These are phyloP conservation scores for Torrubiella hemipterigena DNA, from an alignment of 2,329 filamentous ascomycete genomes.

Conservation along the genomic window DNA sequence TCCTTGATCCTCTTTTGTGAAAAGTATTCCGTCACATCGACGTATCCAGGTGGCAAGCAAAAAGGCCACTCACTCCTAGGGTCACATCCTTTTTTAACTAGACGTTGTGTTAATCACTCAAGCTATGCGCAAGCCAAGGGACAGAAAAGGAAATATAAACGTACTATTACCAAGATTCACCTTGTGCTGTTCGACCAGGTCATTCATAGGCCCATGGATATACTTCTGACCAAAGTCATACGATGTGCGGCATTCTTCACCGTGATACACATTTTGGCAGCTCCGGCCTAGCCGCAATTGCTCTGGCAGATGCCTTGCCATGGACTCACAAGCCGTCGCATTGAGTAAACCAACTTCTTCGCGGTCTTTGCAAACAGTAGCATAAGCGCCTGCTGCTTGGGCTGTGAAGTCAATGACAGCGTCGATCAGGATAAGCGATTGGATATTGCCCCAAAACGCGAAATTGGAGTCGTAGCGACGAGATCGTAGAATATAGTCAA, in stretches of 20 bases:
- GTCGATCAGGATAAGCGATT: background rate
- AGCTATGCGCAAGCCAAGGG: too few relatives aligned
- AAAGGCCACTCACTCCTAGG: background rate
- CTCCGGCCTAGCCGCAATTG: background rate
- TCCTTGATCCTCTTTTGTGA: slow-evolving; percentile 1
- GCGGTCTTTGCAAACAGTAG: slow-evolving; percentile 12
- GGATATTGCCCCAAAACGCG: background rate
- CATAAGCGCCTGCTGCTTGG: background rate
- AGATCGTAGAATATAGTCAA: background rate
- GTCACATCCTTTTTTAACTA: background rate
- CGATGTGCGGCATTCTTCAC: background rate
- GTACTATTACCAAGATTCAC: slow-evolving; percentile 1
- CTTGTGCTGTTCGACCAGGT: slow-evolving; percentile 1
- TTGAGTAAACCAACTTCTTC: background rate
- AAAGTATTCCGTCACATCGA: background rate
- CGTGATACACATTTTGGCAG: slow-evolving; percentile 1
- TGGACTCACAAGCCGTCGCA: background rate
- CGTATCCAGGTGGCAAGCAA: background rate
- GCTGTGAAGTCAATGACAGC: slow-evolving; percentile 1
- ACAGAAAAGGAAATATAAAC: too few relatives aligned
- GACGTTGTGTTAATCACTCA: too few relatives aligned
- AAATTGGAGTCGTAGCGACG: background rate
- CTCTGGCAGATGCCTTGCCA: background rate
- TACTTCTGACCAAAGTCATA: background rate
- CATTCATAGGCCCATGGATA: background rate